phyloP scores from a whole-genome alignment of 768 basidiomycete species.

The Dictyophora rubrovolvata region DNA sequence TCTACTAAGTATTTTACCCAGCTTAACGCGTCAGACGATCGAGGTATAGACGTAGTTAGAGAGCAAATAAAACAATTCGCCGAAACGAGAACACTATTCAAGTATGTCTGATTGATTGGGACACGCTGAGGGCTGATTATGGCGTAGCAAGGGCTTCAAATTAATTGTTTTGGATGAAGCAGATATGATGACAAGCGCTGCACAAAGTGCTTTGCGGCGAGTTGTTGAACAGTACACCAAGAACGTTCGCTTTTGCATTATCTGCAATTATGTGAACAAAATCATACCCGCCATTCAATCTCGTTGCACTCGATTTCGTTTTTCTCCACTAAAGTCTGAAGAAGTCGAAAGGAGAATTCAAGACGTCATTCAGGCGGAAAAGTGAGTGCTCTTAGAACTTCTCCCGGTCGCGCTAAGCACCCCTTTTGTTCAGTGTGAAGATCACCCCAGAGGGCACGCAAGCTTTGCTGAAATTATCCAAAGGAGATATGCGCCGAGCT shows the following conservation, averaged over 20 bases:
- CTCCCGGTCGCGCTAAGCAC: background rate
- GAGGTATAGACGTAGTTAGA: conserved; percentile 96
- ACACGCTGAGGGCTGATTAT: background rate
- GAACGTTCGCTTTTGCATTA: conserved; percentile 98
- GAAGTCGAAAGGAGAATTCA: conserved; percentile 81
- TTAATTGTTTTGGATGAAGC: conserved; percentile 98
- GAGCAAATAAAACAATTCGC: conserved; percentile 99
- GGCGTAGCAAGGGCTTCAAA: conserved; percentile 77
- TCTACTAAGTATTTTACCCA: conserved; percentile 22
- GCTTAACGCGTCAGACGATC: conserved; percentile 97
- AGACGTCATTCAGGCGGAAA: conserved; percentile 73
- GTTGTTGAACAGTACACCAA: conserved; percentile 98
- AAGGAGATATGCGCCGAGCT: conserved; percentile 95
- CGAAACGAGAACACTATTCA: conserved; percentile 76
- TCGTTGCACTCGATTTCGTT: conserved; percentile 94
- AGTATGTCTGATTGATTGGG: conserved; percentile 17
- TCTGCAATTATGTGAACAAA: conserved; percentile 99
- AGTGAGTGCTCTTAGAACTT: conserved; percentile 38
- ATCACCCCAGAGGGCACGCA: conserved; percentile 77
- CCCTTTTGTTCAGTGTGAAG: conserved; percentile 55
- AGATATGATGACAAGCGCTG: conserved; percentile 99
- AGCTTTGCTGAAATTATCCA: conserved; percentile 87
- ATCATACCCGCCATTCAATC: conserved; percentile 98
- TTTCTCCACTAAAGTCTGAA: conserved; percentile 77
- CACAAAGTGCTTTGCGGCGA: conserved; percentile 91